These are phyloP conservation scores for Eudorina sp. DNA, from an alignment of 139 green algal species.

Conservation along the genomic window DNA sequence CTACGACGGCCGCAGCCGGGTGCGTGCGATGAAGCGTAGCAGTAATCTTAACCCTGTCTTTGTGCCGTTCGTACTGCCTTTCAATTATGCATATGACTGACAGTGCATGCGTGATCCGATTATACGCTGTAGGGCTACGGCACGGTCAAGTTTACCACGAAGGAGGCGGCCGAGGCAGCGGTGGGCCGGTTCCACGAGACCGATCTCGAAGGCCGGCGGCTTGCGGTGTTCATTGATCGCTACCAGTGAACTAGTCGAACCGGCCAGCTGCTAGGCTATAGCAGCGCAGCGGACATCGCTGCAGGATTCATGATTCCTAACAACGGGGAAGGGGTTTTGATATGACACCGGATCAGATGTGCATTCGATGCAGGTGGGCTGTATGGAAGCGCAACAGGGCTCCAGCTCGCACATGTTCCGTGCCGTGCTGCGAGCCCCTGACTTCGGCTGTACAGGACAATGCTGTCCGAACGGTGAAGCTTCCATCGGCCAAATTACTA, in stretches of 20 bases:
- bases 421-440: too few relatives aligned
- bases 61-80: too few relatives aligned
- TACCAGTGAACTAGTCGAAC: conserved; percentile 29
- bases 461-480: conserved; percentile 2
- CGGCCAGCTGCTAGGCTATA: not conserved
- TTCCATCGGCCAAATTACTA: not conserved
- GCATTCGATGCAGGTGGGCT: conserved; percentile 13
- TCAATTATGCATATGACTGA: too few relatives aligned
- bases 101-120: too few relatives aligned
- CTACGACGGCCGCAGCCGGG: conserved; percentile 84
- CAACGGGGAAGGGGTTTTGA: not conserved
- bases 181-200: conserved; percentile 85
- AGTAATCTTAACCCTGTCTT: too few relatives aligned
- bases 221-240: conserved; percentile 90
- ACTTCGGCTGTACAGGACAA: conserved; percentile 19
- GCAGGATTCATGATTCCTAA: conserved; percentile 2
- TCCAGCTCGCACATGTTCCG: conserved; percentile 4
- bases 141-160: conserved; percentile 85
- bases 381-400: not conserved
- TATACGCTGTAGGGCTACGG: conserved; percentile 90
- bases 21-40: conserved; percentile 50
- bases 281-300: not conserved
- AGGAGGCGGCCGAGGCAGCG: conserved; percentile 79
- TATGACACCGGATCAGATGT: not conserved
- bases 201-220: conserved; percentile 85